phyloP scores from a whole-genome alignment of 2,329 filamentous ascomycete species.

The Phialophora tarda region DNA sequence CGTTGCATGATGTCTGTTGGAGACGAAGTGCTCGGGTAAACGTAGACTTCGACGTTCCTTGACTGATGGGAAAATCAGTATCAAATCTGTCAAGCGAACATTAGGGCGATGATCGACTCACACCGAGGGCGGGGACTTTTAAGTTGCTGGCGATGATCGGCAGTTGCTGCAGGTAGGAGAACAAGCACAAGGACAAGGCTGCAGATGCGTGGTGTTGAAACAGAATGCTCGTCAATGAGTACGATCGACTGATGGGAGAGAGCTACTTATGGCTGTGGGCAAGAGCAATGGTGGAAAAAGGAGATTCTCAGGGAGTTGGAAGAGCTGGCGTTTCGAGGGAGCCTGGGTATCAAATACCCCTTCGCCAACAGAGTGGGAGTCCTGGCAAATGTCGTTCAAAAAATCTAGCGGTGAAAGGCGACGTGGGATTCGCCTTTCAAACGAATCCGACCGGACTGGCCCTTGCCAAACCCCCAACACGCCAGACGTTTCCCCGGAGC shows the following conservation, averaged over 20 bases:
- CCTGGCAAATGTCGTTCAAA: conserved; percentile 22
- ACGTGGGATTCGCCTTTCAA: conserved; percentile 38
- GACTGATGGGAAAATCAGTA: conserved; percentile 2
- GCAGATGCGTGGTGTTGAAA: conserved; percentile 3
- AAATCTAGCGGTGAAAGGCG: conserved; percentile 37
- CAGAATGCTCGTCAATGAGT: neutral
- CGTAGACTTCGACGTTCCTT: neutral
- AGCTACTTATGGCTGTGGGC: conserved; percentile 10
- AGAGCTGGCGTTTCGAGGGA: conserved; percentile 15
- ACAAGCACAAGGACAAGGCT: conserved; percentile 3
- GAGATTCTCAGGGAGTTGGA: conserved; percentile 14
- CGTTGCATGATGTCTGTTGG: conserved; percentile 34
- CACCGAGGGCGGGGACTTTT: conserved; percentile 9
- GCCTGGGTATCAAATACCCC: conserved; percentile 32
- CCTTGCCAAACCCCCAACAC: conserved; percentile 19
- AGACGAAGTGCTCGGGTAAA: neutral
- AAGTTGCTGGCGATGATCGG: conserved; percentile 22
- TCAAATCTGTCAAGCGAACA: neutral
- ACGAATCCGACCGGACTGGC: conserved; percentile 29
- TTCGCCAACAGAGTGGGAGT: conserved; percentile 23
- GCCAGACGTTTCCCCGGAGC: conserved; percentile 36
- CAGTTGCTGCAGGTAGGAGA: conserved; percentile 26
- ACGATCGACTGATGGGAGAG: conserved; percentile 18
- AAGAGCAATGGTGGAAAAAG: conserved; percentile 13
- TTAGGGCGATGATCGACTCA: conserved; percentile 20